Base-by-base conservation (phyloP, 768 basidiomycete genomes). In the Xerocomus brunneocitrinus region DNA sequence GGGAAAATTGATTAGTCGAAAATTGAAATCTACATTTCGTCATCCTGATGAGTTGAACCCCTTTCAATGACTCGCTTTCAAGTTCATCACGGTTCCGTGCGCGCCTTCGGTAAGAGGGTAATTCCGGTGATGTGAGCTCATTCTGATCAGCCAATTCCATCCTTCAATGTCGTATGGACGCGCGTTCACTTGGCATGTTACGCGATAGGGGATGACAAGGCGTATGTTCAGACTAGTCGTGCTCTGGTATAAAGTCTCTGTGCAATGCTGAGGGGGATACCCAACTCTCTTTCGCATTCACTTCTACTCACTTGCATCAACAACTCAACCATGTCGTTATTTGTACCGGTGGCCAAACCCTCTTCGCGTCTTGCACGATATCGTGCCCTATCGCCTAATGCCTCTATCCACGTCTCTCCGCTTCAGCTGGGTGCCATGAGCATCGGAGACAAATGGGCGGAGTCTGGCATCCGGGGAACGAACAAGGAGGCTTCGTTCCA, bases 401-500 rank as follows among this genome's bases (percentile, higher is more conserved):
- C 74, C 24, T 70, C 72, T 0, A 64, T 77, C 4, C 71, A 72
- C 49, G 75, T 77, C 12, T 79, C 76, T 0, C 75, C 75, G 1
- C 56, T 78, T 6, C 66, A 67, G 36, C 67, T 79, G 1, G 77
- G 77, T 22, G 76, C 67, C 1, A 71, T 71, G 72, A 75, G 67
- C 59, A 74, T 77, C 36, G 76, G 76, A 5, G 72, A 76, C 46
- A 64, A 70, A 28, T 74, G 75, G 74, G 54, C 57, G 0, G 3
- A 46, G 7, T 25, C 62, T 1, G 69, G 70, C 2, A 61, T 72
- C 64, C 75, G 76, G 0, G 49, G 54, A 0, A 76, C 78, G 73
- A 57, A 66, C 60, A 79, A 78, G 60, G 70, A 74, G 34, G 49
- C 59, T 14, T 67, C 73, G 10, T 78, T 79, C 69, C 70, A 76